Evolutionary conservation across 2,329 filamentous ascomycete species (phyloP).

Genomic region (Fusarium multiceps): DNA sequence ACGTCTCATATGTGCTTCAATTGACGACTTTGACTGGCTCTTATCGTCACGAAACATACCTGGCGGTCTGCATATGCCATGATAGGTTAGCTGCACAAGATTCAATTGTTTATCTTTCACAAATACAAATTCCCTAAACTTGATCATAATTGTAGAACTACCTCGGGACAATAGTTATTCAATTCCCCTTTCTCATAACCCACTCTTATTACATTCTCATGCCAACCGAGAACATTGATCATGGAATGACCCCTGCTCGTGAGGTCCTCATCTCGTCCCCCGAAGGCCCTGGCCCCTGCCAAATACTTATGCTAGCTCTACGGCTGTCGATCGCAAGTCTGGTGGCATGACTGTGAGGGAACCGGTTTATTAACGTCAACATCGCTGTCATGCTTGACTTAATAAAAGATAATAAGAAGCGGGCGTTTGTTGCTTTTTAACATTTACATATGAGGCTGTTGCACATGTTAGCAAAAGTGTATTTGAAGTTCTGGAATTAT

Average conservation of each 20-base stretch:
- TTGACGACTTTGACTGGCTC: slow-evolving; percentile 30
- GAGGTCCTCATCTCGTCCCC: slow-evolving; percentile 21
- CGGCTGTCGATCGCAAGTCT: slow-evolving; percentile 6
- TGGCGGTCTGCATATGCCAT: slow-evolving; percentile 16
- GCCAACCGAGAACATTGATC: slow-evolving; percentile 24
- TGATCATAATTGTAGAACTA: background rate
- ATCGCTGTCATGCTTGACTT: background rate
- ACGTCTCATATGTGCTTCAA: slow-evolving; percentile 18
- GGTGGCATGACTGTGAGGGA: slow-evolving; percentile 21
- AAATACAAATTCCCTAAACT: background rate
- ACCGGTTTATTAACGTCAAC: background rate
- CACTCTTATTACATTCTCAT: slow-evolving; percentile 42
- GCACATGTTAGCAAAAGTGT: background rate
- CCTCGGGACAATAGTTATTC: background rate
- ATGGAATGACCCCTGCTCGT: slow-evolving; percentile 19
- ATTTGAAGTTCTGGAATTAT: slow-evolving; percentile 12
- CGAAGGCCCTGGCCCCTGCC: slow-evolving; percentile 21
- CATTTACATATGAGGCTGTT: background rate
- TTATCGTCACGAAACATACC: slow-evolving; percentile 20
- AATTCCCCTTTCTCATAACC: slow-evolving; percentile 23
- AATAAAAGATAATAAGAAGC: background rate
- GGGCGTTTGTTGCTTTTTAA: background rate
- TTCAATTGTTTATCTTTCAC: slow-evolving; percentile 8
- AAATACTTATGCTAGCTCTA: background rate
- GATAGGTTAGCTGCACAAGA: slow-evolving; percentile 9